Percentiles rank a stretch among this genome's conserved stretches.
phyloP scores from a whole-genome alignment of 352 stramenopile species.

The Pythium biforme region DNA sequence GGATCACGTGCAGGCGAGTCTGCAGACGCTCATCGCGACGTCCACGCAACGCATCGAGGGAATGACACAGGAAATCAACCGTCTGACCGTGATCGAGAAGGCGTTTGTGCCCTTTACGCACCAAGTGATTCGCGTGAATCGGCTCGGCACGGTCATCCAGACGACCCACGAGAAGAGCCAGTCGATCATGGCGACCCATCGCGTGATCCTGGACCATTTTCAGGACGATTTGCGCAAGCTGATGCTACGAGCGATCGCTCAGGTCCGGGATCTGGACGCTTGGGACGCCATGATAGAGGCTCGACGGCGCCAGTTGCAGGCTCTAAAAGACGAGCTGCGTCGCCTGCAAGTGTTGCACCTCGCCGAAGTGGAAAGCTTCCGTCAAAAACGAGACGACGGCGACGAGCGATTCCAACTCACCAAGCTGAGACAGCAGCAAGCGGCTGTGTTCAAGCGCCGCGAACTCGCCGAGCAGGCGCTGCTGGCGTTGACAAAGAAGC shows the following conservation, averaged over 20 bases:
- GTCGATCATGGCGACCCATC: constrained; percentile 38
- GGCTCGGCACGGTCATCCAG: constrained; percentile 39
- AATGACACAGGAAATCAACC: constrained; percentile 64
- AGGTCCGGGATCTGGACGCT: constrained; percentile 61
- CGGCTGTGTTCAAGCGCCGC: constrained; percentile 42
- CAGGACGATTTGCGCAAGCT: constrained; percentile 61
- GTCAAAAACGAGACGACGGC: constrained; percentile 58
- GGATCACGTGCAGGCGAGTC: constrained; percentile 49
- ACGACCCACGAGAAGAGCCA: constrained; percentile 45
- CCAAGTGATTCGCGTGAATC: constrained; percentile 52
- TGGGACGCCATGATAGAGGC: constrained; percentile 70
- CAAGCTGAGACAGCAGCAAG: constrained; percentile 56
- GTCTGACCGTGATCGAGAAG: constrained; percentile 60
- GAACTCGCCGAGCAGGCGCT: constrained; percentile 42
- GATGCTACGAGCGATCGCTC: constrained; percentile 41
- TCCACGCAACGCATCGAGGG: constrained; percentile 57
- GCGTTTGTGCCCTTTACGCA: constrained; percentile 79
- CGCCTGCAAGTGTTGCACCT: constrained; percentile 57
- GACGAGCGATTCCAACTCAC: constrained; percentile 65
- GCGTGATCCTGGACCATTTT: constrained; percentile 47
- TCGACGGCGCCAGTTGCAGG: constrained; percentile 53
- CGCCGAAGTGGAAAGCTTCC: constrained; percentile 58
- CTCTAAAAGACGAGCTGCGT: constrained; percentile 54
- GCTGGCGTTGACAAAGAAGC: constrained; percentile 30
- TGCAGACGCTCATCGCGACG: constrained; percentile 36